Percentiles rank a stretch among this genome's conserved stretches.
phyloP scores from a whole-genome alignment of 2,329 filamentous ascomycete genomes.

The Aureobasidium zeae region DNA sequence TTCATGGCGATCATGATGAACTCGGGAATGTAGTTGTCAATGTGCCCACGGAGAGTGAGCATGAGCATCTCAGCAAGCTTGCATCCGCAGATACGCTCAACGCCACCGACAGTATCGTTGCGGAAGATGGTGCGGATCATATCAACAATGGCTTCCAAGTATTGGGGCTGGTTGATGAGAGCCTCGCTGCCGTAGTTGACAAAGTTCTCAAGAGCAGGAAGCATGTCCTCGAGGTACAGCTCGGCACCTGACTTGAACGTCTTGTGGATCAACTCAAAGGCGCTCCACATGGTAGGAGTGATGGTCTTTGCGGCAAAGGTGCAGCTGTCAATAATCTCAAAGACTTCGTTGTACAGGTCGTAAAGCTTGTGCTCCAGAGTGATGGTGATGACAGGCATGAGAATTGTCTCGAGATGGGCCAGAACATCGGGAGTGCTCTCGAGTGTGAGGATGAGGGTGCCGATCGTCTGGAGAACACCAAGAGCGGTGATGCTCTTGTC shows the following conservation, averaged over 20 bases:
- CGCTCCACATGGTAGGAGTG: constrained; percentile 95
- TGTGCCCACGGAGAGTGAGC: constrained; percentile 81
- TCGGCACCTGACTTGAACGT: constrained; percentile 97
- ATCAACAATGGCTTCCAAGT: constrained; percentile 77
- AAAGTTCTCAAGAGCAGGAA: constrained; percentile 95
- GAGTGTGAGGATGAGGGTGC: constrained; percentile 88
- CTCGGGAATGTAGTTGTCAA: constrained; percentile 78
- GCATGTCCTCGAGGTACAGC: constrained; percentile 97
- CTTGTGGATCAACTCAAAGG: constrained; percentile 90
- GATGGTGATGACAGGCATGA: constrained; percentile 95
- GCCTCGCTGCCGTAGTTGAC: constrained; percentile 81
- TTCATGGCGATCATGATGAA: constrained; percentile 87
- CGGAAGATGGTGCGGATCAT: constrained; percentile 96
- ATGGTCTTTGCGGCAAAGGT: constrained; percentile 96
- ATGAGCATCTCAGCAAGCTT: constrained; percentile 96
- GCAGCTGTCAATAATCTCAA: constrained; percentile 98
- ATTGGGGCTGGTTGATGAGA: constrained; percentile 72
- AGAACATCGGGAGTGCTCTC: constrained; percentile 96
- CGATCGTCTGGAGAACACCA: constrained; percentile 93
- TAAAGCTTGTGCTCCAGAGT: constrained; percentile 97
- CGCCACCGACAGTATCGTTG: constrained; percentile 83
- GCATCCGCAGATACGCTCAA: constrained; percentile 93
- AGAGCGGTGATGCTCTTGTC: constrained; percentile 98
- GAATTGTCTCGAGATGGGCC: constrained; percentile 82
- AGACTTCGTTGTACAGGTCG: constrained; percentile 94